A percentile compares a stretch with the other conserved stretches of the same genome.
These are phyloP conservation scores for Linaria vulgaris DNA, from an alignment of 257 asterid genomes.

Conservation along the genomic window DNA sequence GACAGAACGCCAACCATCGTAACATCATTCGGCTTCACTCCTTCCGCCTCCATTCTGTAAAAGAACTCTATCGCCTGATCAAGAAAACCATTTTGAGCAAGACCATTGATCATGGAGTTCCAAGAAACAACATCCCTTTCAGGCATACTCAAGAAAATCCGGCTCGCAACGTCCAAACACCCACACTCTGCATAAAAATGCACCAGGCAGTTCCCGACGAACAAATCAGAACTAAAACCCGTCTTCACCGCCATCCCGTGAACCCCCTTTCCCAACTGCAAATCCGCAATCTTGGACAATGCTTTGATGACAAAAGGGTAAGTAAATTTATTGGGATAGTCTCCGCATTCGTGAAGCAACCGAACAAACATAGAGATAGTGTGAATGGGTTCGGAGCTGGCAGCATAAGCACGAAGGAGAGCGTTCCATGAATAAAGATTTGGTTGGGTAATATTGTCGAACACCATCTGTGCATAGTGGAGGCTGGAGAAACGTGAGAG, in stretches of 20 bases:
- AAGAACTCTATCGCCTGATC: constrained; percentile 58
- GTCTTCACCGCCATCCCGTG: constrained; percentile 75
- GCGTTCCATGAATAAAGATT: constrained; percentile 72
- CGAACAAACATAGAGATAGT: constrained; percentile 43
- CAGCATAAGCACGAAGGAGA: constrained; percentile 66
- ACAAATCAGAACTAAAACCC: constrained; percentile 52
- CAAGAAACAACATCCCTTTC: constrained; percentile 74
- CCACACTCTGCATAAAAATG: constrained; percentile 67
- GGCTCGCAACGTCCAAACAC: constrained; percentile 52
- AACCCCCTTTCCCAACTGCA: constrained; percentile 54
- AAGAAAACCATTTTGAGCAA: constrained; percentile 46
- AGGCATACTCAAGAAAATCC: constrained; percentile 51
- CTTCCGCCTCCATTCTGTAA: constrained; percentile 50
- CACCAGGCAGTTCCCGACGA: constrained; percentile 58
- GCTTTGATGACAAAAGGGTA: constrained; percentile 85
- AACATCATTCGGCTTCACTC: constrained; percentile 58
- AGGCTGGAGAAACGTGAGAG: constrained; percentile 55
- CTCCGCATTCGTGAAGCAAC: constrained; percentile 41
- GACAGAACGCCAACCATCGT: constrained; percentile 65
- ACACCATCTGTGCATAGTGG: constrained; percentile 64
- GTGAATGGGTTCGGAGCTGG: constrained; percentile 39
- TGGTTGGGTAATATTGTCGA: constrained; percentile 75
- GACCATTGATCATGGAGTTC: constrained; percentile 77
- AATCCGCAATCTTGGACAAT: constrained; percentile 45
- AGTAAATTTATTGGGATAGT: constrained; percentile 64